Base-by-base conservation (phyloP, 148 eudicot genomes). In the Rhododendron molle region DNA sequence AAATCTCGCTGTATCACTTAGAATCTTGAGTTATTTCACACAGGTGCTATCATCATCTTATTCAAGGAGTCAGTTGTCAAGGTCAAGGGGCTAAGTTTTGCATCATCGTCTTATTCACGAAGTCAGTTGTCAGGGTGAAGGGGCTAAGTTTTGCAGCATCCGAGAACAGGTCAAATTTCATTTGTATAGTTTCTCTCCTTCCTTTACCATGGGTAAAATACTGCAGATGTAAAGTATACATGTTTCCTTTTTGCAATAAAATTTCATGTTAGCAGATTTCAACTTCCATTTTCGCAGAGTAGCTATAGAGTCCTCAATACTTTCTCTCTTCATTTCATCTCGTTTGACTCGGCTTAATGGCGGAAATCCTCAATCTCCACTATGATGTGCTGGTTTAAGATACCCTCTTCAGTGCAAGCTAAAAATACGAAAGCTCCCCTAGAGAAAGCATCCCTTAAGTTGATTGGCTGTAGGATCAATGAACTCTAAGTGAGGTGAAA, bases 1-100 rank as follows among this genome's bases (percentile, higher is more conserved):
- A 11, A 69, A 69, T 15, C 76, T 12, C 20, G 50, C 38, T 23
- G 13, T 71, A n/a, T 83, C 78, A 83, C 73, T 86, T 20, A 84
- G 69, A 49, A 58, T 80, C 46, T 21, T 18, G 85, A 60, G 62
- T 76, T 38, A 82, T 36, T 88, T 79, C 65, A 52, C 86, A 83
- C 93, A 96, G 99, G 93, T 96, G 83, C 88, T 85, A 38, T 95
- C 98, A 46, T 95, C 99, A 78, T 92, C 96, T 74, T 95, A 92
- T 90, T 88, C 98, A 49, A 91, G 93, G 78, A 94, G 92, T 84
- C 97, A 93, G 88, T 86, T 90, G 52, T 92, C 95, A 77, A 95
- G 93, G 84, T 90, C 93, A 40, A 93, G 89, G 88, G 84, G 84
- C 84, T 58, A 82, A 46, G 56, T 52, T 14, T 52, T 52, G 56